These are phyloP conservation scores for Rhodotorula sp. DNA, from an alignment of 1,284 basidiomycete genomes.

Conservation along the genomic window DNA sequence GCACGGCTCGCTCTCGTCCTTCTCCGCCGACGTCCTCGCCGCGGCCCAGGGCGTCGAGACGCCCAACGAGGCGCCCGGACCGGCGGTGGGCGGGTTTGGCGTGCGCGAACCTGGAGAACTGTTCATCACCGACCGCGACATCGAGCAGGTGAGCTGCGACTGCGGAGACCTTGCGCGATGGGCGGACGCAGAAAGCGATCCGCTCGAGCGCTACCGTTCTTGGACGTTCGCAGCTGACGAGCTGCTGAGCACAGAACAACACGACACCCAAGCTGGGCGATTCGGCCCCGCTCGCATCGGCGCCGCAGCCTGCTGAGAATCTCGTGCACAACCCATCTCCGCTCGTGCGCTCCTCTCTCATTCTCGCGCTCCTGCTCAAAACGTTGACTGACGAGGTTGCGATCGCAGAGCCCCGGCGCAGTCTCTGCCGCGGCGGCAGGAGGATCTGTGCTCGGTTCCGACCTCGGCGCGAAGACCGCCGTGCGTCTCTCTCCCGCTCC, in stretches of 20 bases:
- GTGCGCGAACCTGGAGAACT: not conserved
- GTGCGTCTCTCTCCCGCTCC: not conserved
- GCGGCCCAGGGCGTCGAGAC: conserved; percentile 21
- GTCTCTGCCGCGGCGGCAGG: not conserved
- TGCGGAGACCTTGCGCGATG: too few relatives aligned
- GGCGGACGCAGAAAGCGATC: not conserved
- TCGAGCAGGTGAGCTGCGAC: not conserved
- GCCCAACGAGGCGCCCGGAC: conserved; percentile 9
- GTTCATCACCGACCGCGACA: not conserved
- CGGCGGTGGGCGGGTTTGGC: conserved; percentile 4
- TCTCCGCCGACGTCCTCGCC: conserved; percentile 29
- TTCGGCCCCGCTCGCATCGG: not conserved
- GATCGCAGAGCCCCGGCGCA: too few relatives aligned
- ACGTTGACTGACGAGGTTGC: too few relatives aligned
- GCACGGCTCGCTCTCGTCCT: conserved; percentile 11
- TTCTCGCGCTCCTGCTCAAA: too few relatives aligned
- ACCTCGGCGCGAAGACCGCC: not conserved
- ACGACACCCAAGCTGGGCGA: not conserved
- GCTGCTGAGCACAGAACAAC: not conserved
- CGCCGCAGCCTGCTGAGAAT: too few relatives aligned
- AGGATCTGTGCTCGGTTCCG: not conserved
- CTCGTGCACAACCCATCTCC: conserved; percentile 27
- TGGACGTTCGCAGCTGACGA: not conserved
- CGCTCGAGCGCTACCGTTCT: not conserved
- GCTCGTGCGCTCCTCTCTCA: not conserved